Percentiles rank a stretch among this genome's conserved stretches.
Conservation (phyloP, 1,284 basidiomycete species). For the Moesziomyces sp. region DNA sequence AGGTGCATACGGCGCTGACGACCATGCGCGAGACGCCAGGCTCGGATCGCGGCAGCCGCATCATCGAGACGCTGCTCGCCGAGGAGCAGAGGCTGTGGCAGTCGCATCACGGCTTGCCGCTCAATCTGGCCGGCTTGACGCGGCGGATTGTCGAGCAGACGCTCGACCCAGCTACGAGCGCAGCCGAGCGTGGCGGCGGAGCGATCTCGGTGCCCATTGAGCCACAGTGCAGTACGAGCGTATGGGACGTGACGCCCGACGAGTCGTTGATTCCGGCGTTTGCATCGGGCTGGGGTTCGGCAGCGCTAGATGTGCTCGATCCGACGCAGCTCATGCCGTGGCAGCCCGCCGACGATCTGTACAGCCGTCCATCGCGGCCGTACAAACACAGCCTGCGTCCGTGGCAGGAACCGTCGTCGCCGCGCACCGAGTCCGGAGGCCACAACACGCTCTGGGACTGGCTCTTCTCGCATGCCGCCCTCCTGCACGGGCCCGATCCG, state of each 20-base stretch:
- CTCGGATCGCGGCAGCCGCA: slow-evolving; percentile 38
- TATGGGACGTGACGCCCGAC: slow-evolving; percentile 37
- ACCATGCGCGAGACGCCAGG: slow-evolving; percentile 45
- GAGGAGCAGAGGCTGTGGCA: slow-evolving; percentile 48
- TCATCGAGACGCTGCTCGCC: slow-evolving; percentile 44
- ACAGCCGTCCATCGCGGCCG: slow-evolving; percentile 9
- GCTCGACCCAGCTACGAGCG: background rate
- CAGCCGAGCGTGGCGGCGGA: no score
- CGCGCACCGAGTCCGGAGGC: background rate
- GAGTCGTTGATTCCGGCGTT: slow-evolving; percentile 30
- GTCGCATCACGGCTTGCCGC: background rate
- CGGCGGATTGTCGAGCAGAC: slow-evolving; percentile 14
- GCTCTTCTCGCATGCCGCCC: slow-evolving; percentile 28
- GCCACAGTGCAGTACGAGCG: background rate
- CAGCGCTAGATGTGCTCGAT: slow-evolving; percentile 11
- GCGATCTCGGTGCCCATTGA: background rate
- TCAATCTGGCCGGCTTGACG: slow-evolving; percentile 23
- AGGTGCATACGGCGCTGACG: slow-evolving; percentile 26
- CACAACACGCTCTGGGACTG: slow-evolving; percentile 36
- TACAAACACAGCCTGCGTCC: slow-evolving; percentile 33
- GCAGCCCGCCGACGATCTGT: background rate
- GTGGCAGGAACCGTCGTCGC: slow-evolving; percentile 26
- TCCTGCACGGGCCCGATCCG: slow-evolving; percentile 15
- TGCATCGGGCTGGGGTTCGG: slow-evolving; percentile 23
- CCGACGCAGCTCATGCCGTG: slow-evolving; percentile 6